phyloP scores from a whole-genome alignment of 192 early-diverging fungal genomes.

The Dimargaris xerosporica region DNA sequence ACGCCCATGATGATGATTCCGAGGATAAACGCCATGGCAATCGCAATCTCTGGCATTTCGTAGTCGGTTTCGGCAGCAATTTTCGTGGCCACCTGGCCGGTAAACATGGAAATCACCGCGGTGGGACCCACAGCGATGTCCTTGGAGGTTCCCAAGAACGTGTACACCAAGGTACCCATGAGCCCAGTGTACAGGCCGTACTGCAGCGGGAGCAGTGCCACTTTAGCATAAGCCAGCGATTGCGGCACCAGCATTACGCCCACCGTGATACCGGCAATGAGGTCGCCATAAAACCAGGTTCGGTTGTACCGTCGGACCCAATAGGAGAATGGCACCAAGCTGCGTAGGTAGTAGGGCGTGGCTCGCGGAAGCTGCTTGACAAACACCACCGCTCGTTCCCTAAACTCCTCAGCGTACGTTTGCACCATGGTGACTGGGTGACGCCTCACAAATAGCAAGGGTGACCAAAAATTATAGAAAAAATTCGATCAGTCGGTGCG shows the following conservation, averaged over 20 bases:
- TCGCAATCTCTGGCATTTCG: constrained; percentile 21
- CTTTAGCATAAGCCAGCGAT: constrained; percentile 75
- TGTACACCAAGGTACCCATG: constrained; percentile 70
- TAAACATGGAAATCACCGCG: constrained; percentile 77
- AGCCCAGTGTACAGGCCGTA: constrained; percentile 83
- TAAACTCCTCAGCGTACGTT: too few species aligned
- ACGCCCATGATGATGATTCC: too few species aligned
- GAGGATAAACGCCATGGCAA: too few species aligned
- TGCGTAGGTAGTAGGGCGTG: too few species aligned
- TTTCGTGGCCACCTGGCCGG: constrained; percentile 46
- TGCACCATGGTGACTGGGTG: too few species aligned
- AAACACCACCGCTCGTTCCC: too few species aligned
- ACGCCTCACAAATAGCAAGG: too few species aligned
- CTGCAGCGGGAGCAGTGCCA: constrained; percentile 72
- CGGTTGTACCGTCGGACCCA: constrained; percentile 79
- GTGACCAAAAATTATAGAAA: too few species aligned
- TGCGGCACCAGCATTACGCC: constrained; percentile 61
- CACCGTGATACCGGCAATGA: constrained; percentile 75
- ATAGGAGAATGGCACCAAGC: constrained; percentile 85
- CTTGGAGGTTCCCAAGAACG: constrained; percentile 82
- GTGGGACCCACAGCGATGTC: constrained; percentile 94
- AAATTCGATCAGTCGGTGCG: too few species aligned
- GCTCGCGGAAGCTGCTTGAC: too few species aligned
- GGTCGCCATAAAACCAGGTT: constrained; percentile 47
- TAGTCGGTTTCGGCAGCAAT: constrained; percentile 40